Base-by-base conservation (phyloP, 1,284 basidiomycete species). In the Mycena citricolor region DNA sequence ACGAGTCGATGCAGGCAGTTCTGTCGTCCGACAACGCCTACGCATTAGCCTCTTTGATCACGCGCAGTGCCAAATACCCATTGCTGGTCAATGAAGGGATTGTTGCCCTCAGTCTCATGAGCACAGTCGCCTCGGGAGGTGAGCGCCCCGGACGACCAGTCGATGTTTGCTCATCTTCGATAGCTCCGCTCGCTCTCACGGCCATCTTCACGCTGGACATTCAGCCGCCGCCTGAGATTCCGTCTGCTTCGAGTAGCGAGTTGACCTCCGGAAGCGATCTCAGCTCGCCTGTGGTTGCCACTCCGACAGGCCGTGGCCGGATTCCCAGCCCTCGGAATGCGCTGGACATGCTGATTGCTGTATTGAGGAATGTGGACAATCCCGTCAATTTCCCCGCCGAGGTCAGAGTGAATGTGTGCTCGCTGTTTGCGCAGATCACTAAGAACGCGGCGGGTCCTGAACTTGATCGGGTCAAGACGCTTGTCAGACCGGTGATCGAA, bases 81-180 rank as follows among this genome's bases (percentile, higher is more conserved):
- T 73, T 93, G 33, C 72, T 98, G 23, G 76, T 97, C 49, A 95
- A 94, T 58, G 95, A 98, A 63, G 90, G 86, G 1, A 72, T 97
- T 21, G 77, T 97, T 21, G 89, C 89, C 1, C 65, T 97, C 48
- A 87, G 86, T 26, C 65, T 97, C 39, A 64, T 97, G 50, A 79
- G 79, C 47, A 81, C 81, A 11, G 75, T 81, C 43, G 67, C 70
- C 32, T 64, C 70, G 42, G 87, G 86, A 55, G 81, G 89, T 84
- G 65, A 56, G 79, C 68, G 14, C 39, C 29, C 44, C 26, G 14
- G 33, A 14, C 13, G 22, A 39, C 22, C 8, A 16, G 16, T 16
- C 46, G 38, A 54, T 64, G 29, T 62, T 36, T 42, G 34, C 25
- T 14, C 16, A 63, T n/a, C n/a, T n/a, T 34, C 44, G 21, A 37